These are phyloP conservation scores for Coemansia sp. DNA, from an alignment of 192 early-diverging fungal genomes.

Conservation along the genomic window DNA sequence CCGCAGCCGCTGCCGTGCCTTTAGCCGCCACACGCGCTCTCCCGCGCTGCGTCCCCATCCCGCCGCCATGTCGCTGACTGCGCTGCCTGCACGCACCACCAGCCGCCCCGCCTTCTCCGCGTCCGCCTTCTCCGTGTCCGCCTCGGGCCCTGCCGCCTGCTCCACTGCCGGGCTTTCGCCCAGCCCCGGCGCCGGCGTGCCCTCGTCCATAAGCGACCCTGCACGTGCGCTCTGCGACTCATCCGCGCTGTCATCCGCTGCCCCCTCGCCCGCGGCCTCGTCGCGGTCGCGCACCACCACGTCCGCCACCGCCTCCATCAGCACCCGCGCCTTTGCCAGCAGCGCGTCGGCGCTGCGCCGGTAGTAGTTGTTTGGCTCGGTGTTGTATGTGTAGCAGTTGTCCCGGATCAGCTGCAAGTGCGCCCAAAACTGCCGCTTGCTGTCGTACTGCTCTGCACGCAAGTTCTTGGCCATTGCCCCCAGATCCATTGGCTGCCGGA, in stretches of 20 bases:
- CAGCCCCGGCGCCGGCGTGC: slow-evolving; percentile 27
- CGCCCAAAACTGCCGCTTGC: slow-evolving; percentile 82
- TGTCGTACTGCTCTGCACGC: slow-evolving; percentile 72
- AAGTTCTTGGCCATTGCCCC: slow-evolving; percentile 87
- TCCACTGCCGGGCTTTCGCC: slow-evolving; percentile 13
- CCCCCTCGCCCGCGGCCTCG: slow-evolving; percentile 60
- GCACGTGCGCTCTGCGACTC: slow-evolving; percentile 41
- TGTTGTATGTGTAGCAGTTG: slow-evolving; percentile 92
- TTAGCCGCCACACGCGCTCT: slow-evolving; percentile 42
- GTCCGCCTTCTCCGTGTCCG: slow-evolving; percentile 1
- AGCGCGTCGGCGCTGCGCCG: slow-evolving; percentile 80
- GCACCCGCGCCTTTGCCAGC: slow-evolving; percentile 67
- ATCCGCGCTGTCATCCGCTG: slow-evolving; percentile 57
- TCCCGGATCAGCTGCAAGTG: slow-evolving; percentile 88
- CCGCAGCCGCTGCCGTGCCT: slow-evolving; percentile 24
- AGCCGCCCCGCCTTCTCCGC: slow-evolving; percentile 21
- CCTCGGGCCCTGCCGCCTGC: not conserved
- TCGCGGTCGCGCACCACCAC: slow-evolving; percentile 67
- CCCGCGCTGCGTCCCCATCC: slow-evolving; percentile 27
- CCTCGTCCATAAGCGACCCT: slow-evolving; percentile 10
- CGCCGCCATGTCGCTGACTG: slow-evolving; percentile 27
- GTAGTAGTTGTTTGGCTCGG: slow-evolving; percentile 83
- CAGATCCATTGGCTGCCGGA: slow-evolving; percentile 95
- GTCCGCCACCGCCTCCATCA: slow-evolving; percentile 82
- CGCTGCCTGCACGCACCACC: slow-evolving; percentile 23